Evolutionary conservation across 129 eudicot species (phyloP).

Genomic region (Arctium minus): DNA sequence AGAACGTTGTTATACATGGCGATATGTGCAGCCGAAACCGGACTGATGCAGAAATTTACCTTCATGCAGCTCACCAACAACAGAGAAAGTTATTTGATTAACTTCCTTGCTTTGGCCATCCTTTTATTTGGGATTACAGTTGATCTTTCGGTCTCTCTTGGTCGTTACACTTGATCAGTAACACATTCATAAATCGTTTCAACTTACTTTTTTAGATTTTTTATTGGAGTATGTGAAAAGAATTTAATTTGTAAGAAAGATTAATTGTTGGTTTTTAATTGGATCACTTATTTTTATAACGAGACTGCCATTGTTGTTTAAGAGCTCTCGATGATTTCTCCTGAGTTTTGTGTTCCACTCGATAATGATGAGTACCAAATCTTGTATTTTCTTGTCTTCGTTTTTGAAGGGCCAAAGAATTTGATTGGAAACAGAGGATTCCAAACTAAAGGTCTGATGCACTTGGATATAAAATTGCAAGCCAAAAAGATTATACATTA

Average conservation of each 20-base stretch:
- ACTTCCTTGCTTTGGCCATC: conserved; percentile 63
- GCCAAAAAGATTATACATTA: too few relatives aligned
- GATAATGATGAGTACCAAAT: not conserved
- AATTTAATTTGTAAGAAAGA: conserved; percentile 14
- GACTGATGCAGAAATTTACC: conserved; percentile 69
- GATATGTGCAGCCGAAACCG: conserved; percentile 73
- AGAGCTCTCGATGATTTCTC: not conserved
- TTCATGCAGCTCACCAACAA: conserved; percentile 36
- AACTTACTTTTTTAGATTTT: conserved; percentile 17
- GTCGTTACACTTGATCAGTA: conserved; percentile 38
- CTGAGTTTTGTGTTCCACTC: too few relatives aligned
- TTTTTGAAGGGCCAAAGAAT: too few relatives aligned
- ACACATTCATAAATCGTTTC: not conserved
- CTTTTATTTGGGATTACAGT: conserved; percentile 84
- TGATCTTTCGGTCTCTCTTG: conserved; percentile 73
- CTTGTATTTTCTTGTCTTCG: too few relatives aligned
- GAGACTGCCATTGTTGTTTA: not conserved
- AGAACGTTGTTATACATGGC: conserved; percentile 80
- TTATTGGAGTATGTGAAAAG: not conserved
- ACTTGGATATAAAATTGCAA: too few relatives aligned
- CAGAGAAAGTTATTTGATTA: conserved; percentile 55
- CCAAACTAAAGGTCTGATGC: too few relatives aligned
- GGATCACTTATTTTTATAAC: not conserved
- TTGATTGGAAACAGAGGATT: too few relatives aligned
- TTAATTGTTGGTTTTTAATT: conserved; percentile 17